phyloP scores from a whole-genome alignment of 2,329 filamentous ascomycete genomes.

The Fusarium hainanense region DNA sequence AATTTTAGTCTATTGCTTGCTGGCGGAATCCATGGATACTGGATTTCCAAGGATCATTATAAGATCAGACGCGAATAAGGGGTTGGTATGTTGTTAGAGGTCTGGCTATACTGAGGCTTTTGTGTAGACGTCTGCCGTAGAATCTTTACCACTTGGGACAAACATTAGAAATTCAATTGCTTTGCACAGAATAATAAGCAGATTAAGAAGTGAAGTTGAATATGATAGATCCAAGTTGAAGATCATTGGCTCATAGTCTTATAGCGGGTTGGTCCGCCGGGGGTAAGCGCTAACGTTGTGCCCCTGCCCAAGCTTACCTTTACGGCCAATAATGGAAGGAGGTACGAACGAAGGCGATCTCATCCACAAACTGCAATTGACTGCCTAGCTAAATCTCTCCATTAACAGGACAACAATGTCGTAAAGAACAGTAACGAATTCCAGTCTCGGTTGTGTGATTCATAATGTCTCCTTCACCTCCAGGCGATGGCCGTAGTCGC shows the following conservation, averaged over 20 bases:
- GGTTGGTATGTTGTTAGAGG: constrained; percentile 2
- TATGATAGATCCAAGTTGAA: not conserved
- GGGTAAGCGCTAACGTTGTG: constrained; percentile 14
- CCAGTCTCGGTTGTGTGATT: not conserved
- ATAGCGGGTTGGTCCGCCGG: not conserved
- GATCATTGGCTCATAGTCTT: not conserved
- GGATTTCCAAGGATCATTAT: not conserved
- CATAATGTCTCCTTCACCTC: constrained; percentile 15
- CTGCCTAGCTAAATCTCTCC: not conserved
- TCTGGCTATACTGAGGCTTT: constrained; percentile 15
- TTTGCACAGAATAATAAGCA: not conserved
- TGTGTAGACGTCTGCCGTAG: constrained; percentile 23
- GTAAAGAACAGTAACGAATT: not conserved
- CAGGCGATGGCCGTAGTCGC: constrained; percentile 19
- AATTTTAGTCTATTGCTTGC: not conserved
- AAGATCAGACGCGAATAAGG: not conserved
- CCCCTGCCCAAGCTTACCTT: not conserved
- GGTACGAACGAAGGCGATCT: constrained; percentile 6
- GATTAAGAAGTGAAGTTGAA: not conserved
- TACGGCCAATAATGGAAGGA: not conserved
- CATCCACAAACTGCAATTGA: not conserved
- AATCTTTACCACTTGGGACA: constrained; percentile 7
- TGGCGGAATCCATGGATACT: not conserved
- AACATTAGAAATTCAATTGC: not conserved
- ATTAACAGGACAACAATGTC: not conserved